Percentiles rank a stretch among this genome's conserved stretches.
Evolutionary conservation across 1,139 yeast species (phyloP).

Genomic region (Yamadazyma sp.): DNA sequence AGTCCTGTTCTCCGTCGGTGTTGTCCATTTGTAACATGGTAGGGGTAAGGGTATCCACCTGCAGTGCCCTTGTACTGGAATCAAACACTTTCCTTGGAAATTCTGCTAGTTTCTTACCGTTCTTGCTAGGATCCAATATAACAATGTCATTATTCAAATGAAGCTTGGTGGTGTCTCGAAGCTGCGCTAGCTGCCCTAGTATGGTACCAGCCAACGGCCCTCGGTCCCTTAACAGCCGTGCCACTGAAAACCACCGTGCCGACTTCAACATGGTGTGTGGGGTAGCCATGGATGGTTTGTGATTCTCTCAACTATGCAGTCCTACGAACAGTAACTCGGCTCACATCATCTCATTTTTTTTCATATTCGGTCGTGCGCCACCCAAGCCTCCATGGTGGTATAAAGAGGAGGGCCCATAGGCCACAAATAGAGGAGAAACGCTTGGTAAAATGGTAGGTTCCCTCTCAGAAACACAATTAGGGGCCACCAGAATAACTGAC

Average conservation of each 20-base stretch:
- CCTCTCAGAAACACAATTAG: too few species aligned
- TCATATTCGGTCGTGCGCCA: slow-evolving; percentile 1
- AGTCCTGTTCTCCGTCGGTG: neutral
- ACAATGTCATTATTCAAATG: slow-evolving; percentile 5
- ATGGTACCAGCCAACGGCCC: slow-evolving; percentile 1
- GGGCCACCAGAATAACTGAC: too few species aligned
- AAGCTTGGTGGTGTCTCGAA: slow-evolving; percentile 3
- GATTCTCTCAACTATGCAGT: too few species aligned
- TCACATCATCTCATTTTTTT: slow-evolving; percentile 4
- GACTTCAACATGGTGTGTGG: neutral
- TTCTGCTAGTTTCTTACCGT: neutral
- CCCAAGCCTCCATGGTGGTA: neutral
- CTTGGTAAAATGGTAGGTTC: too few species aligned
- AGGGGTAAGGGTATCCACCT: neutral
- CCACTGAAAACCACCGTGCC: neutral
- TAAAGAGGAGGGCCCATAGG: too few species aligned
- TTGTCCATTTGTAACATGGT: neutral
- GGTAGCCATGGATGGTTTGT: neutral
- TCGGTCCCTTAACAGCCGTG: neutral
- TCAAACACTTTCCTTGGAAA: neutral
- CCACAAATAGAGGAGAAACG: too few species aligned
- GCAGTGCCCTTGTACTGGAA: too few species aligned
- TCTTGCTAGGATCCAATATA: slow-evolving; percentile 1
- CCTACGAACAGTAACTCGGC: neutral
- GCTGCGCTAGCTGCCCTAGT: slow-evolving; percentile 1